Conservation (phyloP, 441 rosid species). For the Euphorbia corollata region DNA sequence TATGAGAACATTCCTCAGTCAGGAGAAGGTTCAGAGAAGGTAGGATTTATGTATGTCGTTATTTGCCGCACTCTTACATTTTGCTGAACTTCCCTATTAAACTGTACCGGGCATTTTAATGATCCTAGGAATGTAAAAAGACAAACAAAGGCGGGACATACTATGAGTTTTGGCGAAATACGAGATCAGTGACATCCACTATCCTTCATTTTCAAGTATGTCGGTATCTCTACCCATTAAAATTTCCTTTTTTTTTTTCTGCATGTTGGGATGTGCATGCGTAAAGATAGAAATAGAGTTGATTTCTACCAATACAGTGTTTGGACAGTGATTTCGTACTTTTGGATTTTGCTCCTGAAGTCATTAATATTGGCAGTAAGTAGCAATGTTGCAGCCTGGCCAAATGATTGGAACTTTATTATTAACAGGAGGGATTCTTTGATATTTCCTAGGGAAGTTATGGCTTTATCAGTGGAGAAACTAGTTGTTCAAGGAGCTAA, state of each 20-base stretch:
- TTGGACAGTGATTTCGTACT: not conserved
- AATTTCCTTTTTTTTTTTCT: constrained; percentile 1
- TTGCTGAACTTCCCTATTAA: not conserved
- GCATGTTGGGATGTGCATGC: not conserved
- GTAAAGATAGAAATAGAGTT: not conserved
- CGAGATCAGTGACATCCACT: constrained; percentile 47
- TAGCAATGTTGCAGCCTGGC: not conserved
- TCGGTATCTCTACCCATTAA: not conserved
- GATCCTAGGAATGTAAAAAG: constrained; percentile 32
- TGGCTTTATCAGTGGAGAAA: constrained; percentile 11
- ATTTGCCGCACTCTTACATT: not conserved
- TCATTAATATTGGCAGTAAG: not conserved
- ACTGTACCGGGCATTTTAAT: not conserved
- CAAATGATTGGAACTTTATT: not conserved
- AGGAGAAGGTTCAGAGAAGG: constrained; percentile 63
- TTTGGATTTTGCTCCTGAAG: not conserved
- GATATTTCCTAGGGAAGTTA: not conserved
- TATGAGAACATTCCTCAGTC: constrained; percentile 73
- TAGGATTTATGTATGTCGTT: constrained; percentile 15
- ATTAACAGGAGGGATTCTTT: not conserved
- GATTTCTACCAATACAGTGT: not conserved
- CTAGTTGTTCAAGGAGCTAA: constrained; percentile 9
- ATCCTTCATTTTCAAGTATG: constrained; percentile 50
- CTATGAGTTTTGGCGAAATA: constrained; percentile 43
- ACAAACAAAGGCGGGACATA: constrained; percentile 33